A percentile compares a stretch with the other conserved stretches of the same genome.
These are phyloP conservation scores for Leccinum aurantiacum DNA, from an alignment of 768 basidiomycete species.

Conservation along the genomic window DNA sequence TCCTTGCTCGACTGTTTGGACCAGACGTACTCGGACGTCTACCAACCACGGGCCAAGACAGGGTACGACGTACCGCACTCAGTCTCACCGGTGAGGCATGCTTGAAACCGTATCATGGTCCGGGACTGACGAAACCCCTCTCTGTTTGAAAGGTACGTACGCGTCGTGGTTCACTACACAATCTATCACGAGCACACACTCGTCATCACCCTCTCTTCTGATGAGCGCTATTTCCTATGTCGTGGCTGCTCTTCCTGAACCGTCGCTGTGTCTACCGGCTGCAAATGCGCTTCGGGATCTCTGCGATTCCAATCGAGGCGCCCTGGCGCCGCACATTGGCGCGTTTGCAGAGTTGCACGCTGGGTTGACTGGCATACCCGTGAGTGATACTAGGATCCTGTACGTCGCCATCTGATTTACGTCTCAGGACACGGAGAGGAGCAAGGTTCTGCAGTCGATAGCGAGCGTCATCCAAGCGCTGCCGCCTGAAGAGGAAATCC, in stretches of 20 bases:
- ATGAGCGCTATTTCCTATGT: conserved; percentile 69
- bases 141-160: conserved; percentile 53
- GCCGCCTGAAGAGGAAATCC: conserved; percentile 73
- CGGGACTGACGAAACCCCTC: neutral
- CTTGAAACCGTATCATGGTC: neutral
- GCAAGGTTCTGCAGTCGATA: conserved; percentile 89
- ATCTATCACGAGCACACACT: conserved; percentile 27
- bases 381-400: conserved; percentile 35
- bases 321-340: conserved; percentile 77
- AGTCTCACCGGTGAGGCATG: conserved; percentile 65
- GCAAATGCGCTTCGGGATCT: conserved; percentile 82
- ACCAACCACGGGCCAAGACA: conserved; percentile 60
- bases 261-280: conserved; percentile 62
- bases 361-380: conserved; percentile 70
- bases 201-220: conserved; percentile 45
- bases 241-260: conserved; percentile 67
- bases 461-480: conserved; percentile 92
- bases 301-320: conserved; percentile 87
- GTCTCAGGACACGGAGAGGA: conserved; percentile 75
- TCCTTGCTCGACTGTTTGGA: conserved; percentile 69
- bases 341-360: conserved; percentile 86
- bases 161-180: conserved; percentile 77
- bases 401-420: neutral
- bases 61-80: conserved; percentile 73
- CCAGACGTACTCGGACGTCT: conserved; percentile 66